These are phyloP conservation scores for Bremia lactucae DNA, from an alignment of 352 stramenopile genomes.

Conservation along the genomic window DNA sequence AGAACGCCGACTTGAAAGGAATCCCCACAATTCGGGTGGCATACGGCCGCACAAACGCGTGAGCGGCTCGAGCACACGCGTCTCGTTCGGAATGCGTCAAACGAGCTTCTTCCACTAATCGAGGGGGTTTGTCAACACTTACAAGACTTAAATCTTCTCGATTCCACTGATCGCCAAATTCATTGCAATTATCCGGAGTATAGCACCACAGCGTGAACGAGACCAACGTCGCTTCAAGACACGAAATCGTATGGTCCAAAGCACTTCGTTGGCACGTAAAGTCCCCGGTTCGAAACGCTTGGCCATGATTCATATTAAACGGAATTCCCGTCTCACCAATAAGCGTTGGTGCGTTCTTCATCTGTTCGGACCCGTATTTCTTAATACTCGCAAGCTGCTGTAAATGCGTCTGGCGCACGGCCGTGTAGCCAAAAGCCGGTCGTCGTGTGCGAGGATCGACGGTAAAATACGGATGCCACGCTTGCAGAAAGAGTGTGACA, in stretches of 20 bases:
- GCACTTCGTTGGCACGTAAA: slow-evolving; percentile 35
- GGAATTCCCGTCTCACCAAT: slow-evolving; percentile 65
- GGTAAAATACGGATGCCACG: slow-evolving; percentile 61
- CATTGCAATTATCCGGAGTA: slow-evolving; percentile 65
- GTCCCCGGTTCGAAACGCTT: slow-evolving; percentile 34
- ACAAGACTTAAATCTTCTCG: slow-evolving; percentile 79
- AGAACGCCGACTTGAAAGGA: slow-evolving; percentile 49
- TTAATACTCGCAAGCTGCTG: slow-evolving; percentile 51
- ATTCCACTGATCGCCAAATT: slow-evolving; percentile 80
- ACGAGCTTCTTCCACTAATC: slow-evolving; percentile 3
- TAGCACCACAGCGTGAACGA: slow-evolving; percentile 89
- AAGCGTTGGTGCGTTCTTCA: slow-evolving; percentile 41
- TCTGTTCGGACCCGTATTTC: slow-evolving; percentile 35
- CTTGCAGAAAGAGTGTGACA: slow-evolving; percentile 75
- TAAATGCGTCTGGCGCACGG: slow-evolving; percentile 51
- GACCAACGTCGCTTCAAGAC: slow-evolving; percentile 49
- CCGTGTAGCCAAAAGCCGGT: slow-evolving; percentile 48
- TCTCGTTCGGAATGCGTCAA: slow-evolving; percentile 16
- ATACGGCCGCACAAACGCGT: slow-evolving; percentile 59
- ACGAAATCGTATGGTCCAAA: slow-evolving; percentile 59
- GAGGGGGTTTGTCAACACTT: slow-evolving; percentile 30
- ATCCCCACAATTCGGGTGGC: slow-evolving; percentile 56
- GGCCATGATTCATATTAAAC: slow-evolving; percentile 45
- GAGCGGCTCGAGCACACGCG: slow-evolving; percentile 30
- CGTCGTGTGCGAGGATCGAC: slow-evolving; percentile 54